Evolutionary conservation across 2,329 filamentous ascomycete species (phyloP).

Genomic region (Trichoderma hamatum): DNA sequence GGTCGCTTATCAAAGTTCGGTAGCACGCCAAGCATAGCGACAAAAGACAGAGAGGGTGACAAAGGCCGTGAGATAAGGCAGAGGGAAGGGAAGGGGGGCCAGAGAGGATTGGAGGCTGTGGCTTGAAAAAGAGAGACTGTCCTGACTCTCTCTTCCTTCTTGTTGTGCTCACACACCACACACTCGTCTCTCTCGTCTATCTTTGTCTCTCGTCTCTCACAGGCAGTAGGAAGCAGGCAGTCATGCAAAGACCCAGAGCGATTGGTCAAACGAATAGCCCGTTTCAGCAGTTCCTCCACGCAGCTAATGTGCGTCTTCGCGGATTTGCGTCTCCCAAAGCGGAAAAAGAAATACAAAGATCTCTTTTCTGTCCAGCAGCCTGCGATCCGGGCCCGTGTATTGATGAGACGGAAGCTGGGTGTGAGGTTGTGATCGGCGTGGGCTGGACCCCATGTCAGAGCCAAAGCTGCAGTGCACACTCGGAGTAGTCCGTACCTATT

Average conservation of each 20-base stretch:
- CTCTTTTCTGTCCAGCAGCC: not conserved
- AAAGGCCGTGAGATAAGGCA: not conserved
- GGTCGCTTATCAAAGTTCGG: constrained; percentile 23
- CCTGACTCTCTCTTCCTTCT: not conserved
- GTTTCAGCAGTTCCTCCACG: not conserved
- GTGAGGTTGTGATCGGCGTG: constrained; percentile 25
- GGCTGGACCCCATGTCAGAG: constrained; percentile 16
- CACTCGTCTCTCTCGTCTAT: not conserved
- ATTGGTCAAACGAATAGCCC: not conserved
- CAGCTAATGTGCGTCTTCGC: constrained; percentile 4
- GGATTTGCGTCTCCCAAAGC: not conserved
- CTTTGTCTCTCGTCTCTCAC: constrained; percentile 1
- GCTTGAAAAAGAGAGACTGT: constrained; percentile 9
- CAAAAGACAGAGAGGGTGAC: not conserved
- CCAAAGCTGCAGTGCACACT: not conserved
- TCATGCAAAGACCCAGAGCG: not conserved
- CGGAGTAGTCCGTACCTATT: constrained; percentile 18
- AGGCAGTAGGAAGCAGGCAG: not conserved
- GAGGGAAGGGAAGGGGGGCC: not conserved
- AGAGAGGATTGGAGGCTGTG: constrained; percentile 12
- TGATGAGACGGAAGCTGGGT: constrained; percentile 5
- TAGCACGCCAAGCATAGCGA: constrained; percentile 22
- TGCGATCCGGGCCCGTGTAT: not conserved
- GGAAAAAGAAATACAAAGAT: not conserved
- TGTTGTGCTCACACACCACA: not conserved